Base-by-base conservation (phyloP, 192 early-diverging fungal species). In the Coemansia sp. region DNA sequence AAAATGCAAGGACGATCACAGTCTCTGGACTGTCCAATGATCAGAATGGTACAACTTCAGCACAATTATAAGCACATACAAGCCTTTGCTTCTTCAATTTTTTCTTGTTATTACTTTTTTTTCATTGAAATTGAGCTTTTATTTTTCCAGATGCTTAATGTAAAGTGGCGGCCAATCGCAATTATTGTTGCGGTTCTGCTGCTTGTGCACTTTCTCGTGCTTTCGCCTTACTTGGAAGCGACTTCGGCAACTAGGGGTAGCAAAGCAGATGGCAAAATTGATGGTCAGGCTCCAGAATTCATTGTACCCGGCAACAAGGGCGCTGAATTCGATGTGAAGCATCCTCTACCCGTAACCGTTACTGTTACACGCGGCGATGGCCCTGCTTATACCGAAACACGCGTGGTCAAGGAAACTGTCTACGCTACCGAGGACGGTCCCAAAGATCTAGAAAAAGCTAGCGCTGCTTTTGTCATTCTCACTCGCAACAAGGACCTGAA, bases 381-480 rank as follows among this genome's bases (percentile, higher is more conserved):
- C 16, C 18, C 33, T 42, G 58, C 63, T 12, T 34, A 22, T n/a
- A 77, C 70, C 11, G 70, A 67, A 14, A 72, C 75, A 7, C 48
- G 48, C 16, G 48, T 48, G n/a, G 51, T 72, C 6, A 65, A 49
- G 29, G 75, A 66, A 49, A 62, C 75, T 8, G 57, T 61, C 12
- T 33, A 51, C 33, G 45, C 48, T 28, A 5, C 17, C n/a, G 22
- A 58, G 22, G 69, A 45, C 25, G 32, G 22, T 29, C 20, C 45
- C 16, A 34, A 57, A 48, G 36, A 40, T 40, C 50, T 45, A 22
- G 68, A 71, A 20, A 82, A 80, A 29, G 85, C 84, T 16, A 91
- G 85, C 49, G 91, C 87, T 7, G 87, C 82, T 7, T 87, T 92
- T 77, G 89, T 93, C 10, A 85, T 94, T 11, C 73, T 94, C 31